Conservation (phyloP, 2,329 filamentous ascomycete species). For the Magnaporthiopsis incrustans region DNA sequence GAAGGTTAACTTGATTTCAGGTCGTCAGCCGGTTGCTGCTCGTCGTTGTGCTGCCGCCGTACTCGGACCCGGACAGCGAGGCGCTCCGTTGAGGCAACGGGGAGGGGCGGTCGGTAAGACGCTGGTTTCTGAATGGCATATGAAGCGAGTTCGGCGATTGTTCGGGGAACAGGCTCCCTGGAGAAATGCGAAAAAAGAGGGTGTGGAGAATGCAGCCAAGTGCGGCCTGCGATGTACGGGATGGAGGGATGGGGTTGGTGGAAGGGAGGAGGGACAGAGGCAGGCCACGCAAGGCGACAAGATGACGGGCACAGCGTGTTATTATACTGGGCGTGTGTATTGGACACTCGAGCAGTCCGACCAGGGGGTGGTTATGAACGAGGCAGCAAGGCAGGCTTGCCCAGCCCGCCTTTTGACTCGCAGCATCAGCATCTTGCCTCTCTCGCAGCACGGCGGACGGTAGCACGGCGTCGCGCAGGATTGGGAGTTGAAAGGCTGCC, state of each 20-base stretch:
- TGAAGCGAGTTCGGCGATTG: not conserved
- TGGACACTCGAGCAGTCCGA: no score
- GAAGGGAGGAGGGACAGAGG: not conserved
- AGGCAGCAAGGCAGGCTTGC: no score
- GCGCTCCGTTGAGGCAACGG: slow-evolving; percentile 5
- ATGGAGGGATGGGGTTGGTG: not conserved
- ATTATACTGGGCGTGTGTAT: no score
- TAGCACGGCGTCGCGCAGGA: no score
- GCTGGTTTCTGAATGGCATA: not conserved
- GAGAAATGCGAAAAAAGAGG: not conserved
- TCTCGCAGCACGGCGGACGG: no score
- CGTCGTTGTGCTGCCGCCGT: not conserved
- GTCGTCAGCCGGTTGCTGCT: no score
- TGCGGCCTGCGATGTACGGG: not conserved
- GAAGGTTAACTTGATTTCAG: no score
- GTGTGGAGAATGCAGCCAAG: no score
- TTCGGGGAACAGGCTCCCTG: not conserved
- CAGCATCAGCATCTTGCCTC: no score
- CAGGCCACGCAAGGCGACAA: not conserved
- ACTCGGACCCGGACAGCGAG: slow-evolving; percentile 3
- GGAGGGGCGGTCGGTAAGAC: not conserved
- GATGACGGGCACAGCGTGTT: not conserved
- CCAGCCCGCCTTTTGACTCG: no score
- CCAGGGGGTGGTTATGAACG: no score
- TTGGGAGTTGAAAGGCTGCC: no score